phyloP scores from a whole-genome alignment of 1,284 basidiomycete genomes.

The Mycosarcoma maydis region DNA sequence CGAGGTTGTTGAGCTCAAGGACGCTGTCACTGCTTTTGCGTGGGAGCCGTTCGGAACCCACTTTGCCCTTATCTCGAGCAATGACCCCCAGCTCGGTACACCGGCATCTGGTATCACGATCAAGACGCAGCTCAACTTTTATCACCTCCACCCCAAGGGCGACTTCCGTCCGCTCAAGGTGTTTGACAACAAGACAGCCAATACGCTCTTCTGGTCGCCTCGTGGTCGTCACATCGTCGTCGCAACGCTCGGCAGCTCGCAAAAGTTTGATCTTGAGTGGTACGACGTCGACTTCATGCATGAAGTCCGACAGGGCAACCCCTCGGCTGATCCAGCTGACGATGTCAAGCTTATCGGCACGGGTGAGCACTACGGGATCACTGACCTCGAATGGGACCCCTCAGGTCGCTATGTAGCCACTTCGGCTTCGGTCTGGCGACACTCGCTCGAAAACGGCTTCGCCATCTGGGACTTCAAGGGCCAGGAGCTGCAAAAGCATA shows the following conservation, averaged over 20 bases:
- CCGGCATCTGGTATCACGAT: constrained; percentile 86
- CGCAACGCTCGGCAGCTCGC: constrained; percentile 91
- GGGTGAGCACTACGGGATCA: constrained; percentile 97
- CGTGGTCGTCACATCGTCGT: constrained; percentile 94
- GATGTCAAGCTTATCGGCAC: constrained; percentile 83
- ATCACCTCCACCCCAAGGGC: constrained; percentile 93
- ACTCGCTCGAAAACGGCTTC: constrained; percentile 95
- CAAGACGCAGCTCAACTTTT: constrained; percentile 97
- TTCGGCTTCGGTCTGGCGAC: constrained; percentile 93
- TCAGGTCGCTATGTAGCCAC: constrained; percentile 92
- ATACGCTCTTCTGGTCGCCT: constrained; percentile 97
- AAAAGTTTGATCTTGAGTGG: constrained; percentile 97
- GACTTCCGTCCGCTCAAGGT: constrained; percentile 90
- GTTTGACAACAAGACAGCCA: constrained; percentile 86
- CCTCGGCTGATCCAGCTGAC: constrained; percentile 74
- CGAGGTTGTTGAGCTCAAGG: constrained; percentile 97
- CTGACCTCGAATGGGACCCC: constrained; percentile 98
- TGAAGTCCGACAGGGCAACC: constrained; percentile 72
- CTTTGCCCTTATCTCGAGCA: constrained; percentile 94
- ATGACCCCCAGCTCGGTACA: constrained; percentile 90
- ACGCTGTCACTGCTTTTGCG: constrained; percentile 94
- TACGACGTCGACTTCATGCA: constrained; percentile 95
- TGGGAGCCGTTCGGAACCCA: constrained; percentile 98
- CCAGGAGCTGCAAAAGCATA: constrained; percentile 85
- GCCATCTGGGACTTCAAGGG: constrained; percentile 98